A percentile compares a stretch with the other conserved stretches of the same genome.
phyloP scores from a whole-genome alignment of 208 protist species.

The Lotmaria passim region DNA sequence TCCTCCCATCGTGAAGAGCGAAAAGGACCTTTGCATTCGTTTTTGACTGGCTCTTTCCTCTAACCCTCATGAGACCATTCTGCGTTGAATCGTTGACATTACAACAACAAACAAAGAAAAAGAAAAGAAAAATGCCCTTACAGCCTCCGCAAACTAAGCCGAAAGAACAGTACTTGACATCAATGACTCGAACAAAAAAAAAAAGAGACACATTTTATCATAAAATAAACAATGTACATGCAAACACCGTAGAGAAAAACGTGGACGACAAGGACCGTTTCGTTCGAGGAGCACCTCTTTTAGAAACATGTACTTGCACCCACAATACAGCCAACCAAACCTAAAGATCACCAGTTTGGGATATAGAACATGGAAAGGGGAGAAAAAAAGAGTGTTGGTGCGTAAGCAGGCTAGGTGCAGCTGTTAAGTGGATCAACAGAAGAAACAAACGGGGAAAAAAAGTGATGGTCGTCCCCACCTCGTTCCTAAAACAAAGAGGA shows the following conservation, averaged over 20 bases:
- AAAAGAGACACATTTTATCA: slow-evolving; percentile 8
- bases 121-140: slow-evolving; percentile 3
- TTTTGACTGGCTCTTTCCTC: too few relatives aligned
- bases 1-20: too few relatives aligned
- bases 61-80: neutral
- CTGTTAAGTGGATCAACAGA: slow-evolving; percentile 6
- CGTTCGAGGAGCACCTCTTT: neutral
- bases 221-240: slow-evolving; percentile 19
- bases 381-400: neutral
- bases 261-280: neutral
- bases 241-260: neutral
- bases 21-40: neutral
- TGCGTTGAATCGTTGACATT: neutral
- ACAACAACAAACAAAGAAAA: slow-evolving; percentile 11
- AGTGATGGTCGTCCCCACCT: neutral
- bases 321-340: neutral
- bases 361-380: neutral
- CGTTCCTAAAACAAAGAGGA: neutral
- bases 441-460: slow-evolving; percentile 3
- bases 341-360: neutral
- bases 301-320: neutral
- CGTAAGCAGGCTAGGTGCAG: slow-evolving; percentile 11
- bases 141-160: slow-evolving; percentile 3
- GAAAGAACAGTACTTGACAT: slow-evolving; percentile 12
- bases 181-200: slow-evolving; percentile 14